Base-by-base conservation (phyloP, 2,329 filamentous ascomycete species). In the Fusarium tuaranense region DNA sequence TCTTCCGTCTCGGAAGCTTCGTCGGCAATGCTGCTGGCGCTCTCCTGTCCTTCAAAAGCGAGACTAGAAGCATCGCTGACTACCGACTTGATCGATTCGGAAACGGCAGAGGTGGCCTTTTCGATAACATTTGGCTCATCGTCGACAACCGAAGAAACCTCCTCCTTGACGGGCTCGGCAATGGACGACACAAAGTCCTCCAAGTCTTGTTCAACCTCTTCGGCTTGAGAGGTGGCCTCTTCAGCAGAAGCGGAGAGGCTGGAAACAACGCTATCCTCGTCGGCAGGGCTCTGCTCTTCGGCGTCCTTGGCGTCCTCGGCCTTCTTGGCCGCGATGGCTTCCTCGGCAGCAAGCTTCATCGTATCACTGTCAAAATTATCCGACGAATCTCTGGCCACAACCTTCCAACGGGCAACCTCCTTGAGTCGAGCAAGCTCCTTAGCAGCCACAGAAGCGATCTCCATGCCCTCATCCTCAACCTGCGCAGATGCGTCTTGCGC, bases 341-440 rank as follows among this genome's bases (percentile, higher is more conserved):
- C 78, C 76, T 88, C 87, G 8, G 87, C 90, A 46, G 89, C 88
- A 12, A 88, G 84, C 61, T 91, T 89, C 78, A 93, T 89, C 18
- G 85, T 85, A 61, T 92, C 92, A 55, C 89, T 91, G 58, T 93
- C 92, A 78, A 97, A 98, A 80, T 97, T 92, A 62, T 97, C 92
- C 14, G 90, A 92, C 3, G 88, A 85, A 81, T 98, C 96, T 39
- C 88, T 85, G 9, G 94, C 92, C 41, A 88, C 87, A 46, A 98
- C 89, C 85, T 98, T 98, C 92, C 93, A 97, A 69, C 88, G 88
- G 9, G 93, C 94, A 68, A 97, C 93, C 73, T 95, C 91, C 88
- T 97, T 98, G 36, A 99, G 86, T 48, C 92, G 89, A 38, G 88
- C 88, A 30, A 99, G 88, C 81, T 98, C 94, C 78, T 91, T 92